Conservation (phyloP, 192 early-diverging fungal species). For the Entomortierella chlamydospora region DNA sequence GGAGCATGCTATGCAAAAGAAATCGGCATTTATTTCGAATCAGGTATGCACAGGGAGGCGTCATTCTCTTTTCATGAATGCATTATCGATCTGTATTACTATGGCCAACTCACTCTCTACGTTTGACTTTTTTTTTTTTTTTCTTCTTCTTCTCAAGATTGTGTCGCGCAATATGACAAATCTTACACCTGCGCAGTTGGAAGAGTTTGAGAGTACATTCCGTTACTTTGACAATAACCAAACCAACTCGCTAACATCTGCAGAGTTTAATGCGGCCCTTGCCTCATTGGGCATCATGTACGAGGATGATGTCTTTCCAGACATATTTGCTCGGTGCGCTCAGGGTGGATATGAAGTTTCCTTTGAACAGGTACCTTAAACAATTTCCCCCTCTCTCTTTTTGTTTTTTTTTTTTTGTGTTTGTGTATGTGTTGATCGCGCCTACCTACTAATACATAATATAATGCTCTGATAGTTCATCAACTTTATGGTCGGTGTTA, state of each 20-base stretch:
- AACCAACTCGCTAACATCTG: slow-evolving; percentile 77
- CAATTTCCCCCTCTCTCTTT: neutral
- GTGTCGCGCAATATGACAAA: slow-evolving; percentile 93
- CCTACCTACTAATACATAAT: neutral
- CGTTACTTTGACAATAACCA: slow-evolving; percentile 91
- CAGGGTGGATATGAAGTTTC: slow-evolving; percentile 74
- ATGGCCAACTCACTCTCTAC: no score
- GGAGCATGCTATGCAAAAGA: slow-evolving; percentile 83
- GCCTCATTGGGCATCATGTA: slow-evolving; percentile 79
- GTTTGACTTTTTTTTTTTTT: neutral
- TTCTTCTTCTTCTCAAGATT: slow-evolving; percentile 59
- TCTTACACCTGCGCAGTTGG: slow-evolving; percentile 91
- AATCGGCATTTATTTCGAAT: slow-evolving; percentile 92
- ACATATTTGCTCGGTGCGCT: slow-evolving; percentile 72
- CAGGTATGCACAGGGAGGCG: slow-evolving; percentile 63
- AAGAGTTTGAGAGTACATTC: slow-evolving; percentile 93
- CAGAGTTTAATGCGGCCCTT: slow-evolving; percentile 90
- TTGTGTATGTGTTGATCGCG: neutral
- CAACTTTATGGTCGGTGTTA: slow-evolving; percentile 83
- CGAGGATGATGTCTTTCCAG: slow-evolving; percentile 81
- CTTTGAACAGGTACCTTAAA: slow-evolving; percentile 84
- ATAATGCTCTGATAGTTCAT: slow-evolving; percentile 71
- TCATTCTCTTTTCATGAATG: no score
- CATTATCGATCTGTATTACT: no score
- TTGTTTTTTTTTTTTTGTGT: neutral